These are phyloP conservation scores for Alternaria tenuissima DNA, from an alignment of 2,329 filamentous ascomycete species.

Conservation along the genomic window DNA sequence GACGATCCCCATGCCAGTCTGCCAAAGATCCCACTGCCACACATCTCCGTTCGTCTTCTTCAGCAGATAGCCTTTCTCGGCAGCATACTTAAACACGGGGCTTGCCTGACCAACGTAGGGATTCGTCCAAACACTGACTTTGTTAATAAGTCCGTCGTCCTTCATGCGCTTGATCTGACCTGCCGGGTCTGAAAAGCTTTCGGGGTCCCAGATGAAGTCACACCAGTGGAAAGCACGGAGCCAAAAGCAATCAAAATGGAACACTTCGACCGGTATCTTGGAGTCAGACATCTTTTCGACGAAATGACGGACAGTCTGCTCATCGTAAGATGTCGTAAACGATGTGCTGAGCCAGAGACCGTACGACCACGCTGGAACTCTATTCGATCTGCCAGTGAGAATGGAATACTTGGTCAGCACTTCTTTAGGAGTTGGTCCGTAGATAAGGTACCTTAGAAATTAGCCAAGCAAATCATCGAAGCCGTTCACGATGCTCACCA, in stretches of 20 bases:
- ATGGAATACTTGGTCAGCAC: slow-evolving; percentile 72
- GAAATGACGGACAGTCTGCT: slow-evolving; percentile 72
- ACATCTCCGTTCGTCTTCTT: slow-evolving; percentile 73
- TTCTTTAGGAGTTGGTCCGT: slow-evolving; percentile 75
- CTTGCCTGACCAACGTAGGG: slow-evolving; percentile 76
- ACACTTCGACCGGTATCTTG: slow-evolving; percentile 72
- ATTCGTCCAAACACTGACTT: slow-evolving; percentile 80
- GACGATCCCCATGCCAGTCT: slow-evolving; percentile 77
- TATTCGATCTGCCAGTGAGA: slow-evolving; percentile 71
- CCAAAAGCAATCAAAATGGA: slow-evolving; percentile 83
- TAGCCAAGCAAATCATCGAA: not conserved
- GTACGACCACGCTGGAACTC: slow-evolving; percentile 76
- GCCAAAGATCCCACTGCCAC: slow-evolving; percentile 81
- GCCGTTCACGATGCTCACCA: slow-evolving; percentile 52
- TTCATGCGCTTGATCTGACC: slow-evolving; percentile 72
- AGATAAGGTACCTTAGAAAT: slow-evolving; percentile 67
- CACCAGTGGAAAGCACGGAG: slow-evolving; percentile 79
- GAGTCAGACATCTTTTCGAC: slow-evolving; percentile 73
- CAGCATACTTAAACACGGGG: slow-evolving; percentile 70
- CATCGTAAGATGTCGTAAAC: slow-evolving; percentile 77
- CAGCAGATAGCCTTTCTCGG: slow-evolving; percentile 72
- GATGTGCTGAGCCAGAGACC: slow-evolving; percentile 80
- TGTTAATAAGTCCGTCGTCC: slow-evolving; percentile 63
- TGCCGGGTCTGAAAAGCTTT: slow-evolving; percentile 73
- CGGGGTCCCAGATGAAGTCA: slow-evolving; percentile 74